Conservation (phyloP, 1,284 basidiomycete species). For the Trichosporon faecale region DNA sequence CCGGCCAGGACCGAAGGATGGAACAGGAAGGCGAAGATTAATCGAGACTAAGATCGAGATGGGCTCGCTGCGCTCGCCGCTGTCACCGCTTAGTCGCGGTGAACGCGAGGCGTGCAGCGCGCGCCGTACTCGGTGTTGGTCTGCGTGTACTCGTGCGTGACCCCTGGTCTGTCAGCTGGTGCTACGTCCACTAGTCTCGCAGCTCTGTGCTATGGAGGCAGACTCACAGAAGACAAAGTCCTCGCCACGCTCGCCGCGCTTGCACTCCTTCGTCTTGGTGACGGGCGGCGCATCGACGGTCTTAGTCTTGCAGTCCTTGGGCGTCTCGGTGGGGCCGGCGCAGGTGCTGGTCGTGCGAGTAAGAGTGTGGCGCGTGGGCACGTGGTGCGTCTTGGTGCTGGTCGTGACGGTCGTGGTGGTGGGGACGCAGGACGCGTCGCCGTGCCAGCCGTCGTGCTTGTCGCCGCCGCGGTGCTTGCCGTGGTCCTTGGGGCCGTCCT, state of each 20-base stretch:
- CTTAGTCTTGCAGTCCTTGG: not conserved
- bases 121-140: constrained; percentile 4
- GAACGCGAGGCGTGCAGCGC: not conserved
- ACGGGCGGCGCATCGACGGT: not conserved
- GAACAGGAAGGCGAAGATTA: not conserved
- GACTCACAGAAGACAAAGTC: not conserved
- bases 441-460: not conserved
- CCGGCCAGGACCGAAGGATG: not conserved
- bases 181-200: too few relatives aligned
- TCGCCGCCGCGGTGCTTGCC: not conserved
- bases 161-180: not conserved
- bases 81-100: not conserved
- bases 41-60: too few relatives aligned
- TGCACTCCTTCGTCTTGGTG: not conserved
- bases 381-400: not conserved
- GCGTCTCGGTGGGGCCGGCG: not conserved
- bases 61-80: too few relatives aligned
- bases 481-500: not conserved
- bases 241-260: not conserved
- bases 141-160: not conserved
- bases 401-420: constrained; percentile 4
- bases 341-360: not conserved
- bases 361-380: not conserved
- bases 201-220: too few relatives aligned
- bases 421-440: constrained; percentile 13